Conservation (phyloP, 805 yeast species). For the Spencermartinsiella europaea region DNA sequence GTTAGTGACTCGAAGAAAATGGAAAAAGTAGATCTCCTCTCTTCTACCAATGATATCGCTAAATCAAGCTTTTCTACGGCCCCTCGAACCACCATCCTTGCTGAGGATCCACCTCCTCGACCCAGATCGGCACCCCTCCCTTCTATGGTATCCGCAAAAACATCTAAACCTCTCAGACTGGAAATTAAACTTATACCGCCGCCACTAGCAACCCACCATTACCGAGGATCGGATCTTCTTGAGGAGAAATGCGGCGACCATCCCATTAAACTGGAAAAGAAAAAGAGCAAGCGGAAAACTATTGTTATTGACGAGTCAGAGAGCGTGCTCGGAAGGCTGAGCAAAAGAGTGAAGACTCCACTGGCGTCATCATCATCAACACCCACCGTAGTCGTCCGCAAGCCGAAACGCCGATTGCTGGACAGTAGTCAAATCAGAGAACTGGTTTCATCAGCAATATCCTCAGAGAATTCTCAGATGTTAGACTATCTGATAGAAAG, state of each 20-base stretch:
- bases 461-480: background rate
- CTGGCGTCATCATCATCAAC: background rate
- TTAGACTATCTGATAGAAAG: constrained; percentile 9
- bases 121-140: no score
- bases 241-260: no score
- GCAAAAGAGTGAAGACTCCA: background rate
- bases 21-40: no score
- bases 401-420: constrained; percentile 8
- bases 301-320: background rate
- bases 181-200: no score
- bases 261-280: no score
- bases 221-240: background rate
- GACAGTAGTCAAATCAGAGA: constrained; percentile 4
- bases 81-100: no score
- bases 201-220: background rate
- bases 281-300: background rate
- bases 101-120: no score
- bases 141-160: no score
- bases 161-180: no score
- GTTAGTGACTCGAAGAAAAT: no score
- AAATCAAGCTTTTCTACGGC: no score
- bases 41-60: no score
- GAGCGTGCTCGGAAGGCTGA: background rate
- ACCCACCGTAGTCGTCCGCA: background rate
- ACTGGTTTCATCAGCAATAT: constrained; percentile 5